phyloP scores from a whole-genome alignment of 192 early-diverging fungal genomes.

The Haplosporangium gracile region DNA sequence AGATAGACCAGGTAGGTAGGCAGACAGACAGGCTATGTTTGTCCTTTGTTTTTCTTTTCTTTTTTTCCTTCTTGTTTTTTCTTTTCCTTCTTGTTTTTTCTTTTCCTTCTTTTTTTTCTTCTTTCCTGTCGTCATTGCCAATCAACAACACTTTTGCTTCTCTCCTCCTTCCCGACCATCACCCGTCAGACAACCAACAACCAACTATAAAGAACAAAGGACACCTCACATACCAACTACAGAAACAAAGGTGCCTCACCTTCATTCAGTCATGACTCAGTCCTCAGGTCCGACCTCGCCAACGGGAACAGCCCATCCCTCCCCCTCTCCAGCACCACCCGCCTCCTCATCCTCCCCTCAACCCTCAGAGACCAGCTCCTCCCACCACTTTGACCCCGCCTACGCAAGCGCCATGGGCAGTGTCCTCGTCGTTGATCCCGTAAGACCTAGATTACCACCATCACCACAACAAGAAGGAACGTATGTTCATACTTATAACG shows the following conservation, averaged over 20 bases:
- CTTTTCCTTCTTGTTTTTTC: no score
- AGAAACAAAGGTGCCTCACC: no score
- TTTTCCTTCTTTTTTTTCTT: slow-evolving; percentile 5
- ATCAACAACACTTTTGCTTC: neutral
- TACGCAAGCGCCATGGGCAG: slow-evolving; percentile 34
- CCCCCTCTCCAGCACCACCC: slow-evolving; percentile 33
- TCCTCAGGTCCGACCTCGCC: slow-evolving; percentile 21
- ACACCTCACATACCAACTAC: neutral
- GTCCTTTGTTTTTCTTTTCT: no score
- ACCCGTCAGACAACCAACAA: neutral
- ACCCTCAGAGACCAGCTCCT: slow-evolving; percentile 11
- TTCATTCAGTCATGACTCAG: slow-evolving; percentile 13
- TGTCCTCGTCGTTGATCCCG: slow-evolving; percentile 50
- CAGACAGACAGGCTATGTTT: no score
- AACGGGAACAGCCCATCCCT: slow-evolving; percentile 17
- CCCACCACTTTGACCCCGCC: slow-evolving; percentile 26
- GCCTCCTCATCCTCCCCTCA: slow-evolving; percentile 37
- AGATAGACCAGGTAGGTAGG: neutral
- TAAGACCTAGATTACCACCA: neutral
- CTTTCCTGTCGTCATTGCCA: neutral
- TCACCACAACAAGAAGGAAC: neutral
- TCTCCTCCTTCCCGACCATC: neutral
- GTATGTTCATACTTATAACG: neutral
- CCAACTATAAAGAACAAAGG: neutral
- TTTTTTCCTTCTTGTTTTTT: no score